Evolutionary conservation across 176 grass and related monocot genomes (phyloP), one percentile per base, ranked within the genome.

Genomic region (Oryza nivara): DNA sequence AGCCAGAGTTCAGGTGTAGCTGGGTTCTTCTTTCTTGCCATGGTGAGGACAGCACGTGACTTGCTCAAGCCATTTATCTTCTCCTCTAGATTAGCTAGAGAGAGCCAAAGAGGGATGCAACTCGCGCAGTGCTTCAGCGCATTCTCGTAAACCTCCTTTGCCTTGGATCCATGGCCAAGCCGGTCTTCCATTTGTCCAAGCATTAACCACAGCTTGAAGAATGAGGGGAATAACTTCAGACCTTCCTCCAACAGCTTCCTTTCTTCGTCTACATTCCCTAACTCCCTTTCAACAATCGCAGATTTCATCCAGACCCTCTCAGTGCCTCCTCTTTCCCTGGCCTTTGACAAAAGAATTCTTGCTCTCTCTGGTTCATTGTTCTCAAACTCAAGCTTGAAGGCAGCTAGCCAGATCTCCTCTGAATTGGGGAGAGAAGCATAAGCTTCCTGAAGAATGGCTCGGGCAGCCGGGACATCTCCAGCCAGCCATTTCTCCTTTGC

Each of bases 221-320:
- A 94, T 36, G 90, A 90, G 54, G 92, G 92, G 88, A 94, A 97
- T 67, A 94, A 73, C 74, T 87, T 92, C 82, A 97, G 78, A 47
- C 92, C 92, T 97, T 97, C 95, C 85, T 92, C 88, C 60, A 97
- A 88, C 67, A 97, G 84, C 64, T 82, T 91, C 86, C 90, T 92
- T 80, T 97, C 95, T 77, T 94, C 95, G 9, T 46, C 72, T 47
- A 80, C 88, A 61, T 94, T 92, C n/a, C 92, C 88, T 43, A 94
- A 74, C 65, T 97, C 95, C 81, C 95, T 91, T 79, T 97, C 95
- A 67, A 97, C 88, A 69, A 97, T 94, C 56, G 86, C 84, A 44
- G 95, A 97, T 86, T 97, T 97, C 92, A 97, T 97, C 95, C 92
- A 97, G 32, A 97, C 95, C 88, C 95, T 92, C 74, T 94, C 95